Evolutionary conservation across 2,329 filamentous ascomycete genomes (phyloP).

Genomic region (Coleophoma crateriformis): DNA sequence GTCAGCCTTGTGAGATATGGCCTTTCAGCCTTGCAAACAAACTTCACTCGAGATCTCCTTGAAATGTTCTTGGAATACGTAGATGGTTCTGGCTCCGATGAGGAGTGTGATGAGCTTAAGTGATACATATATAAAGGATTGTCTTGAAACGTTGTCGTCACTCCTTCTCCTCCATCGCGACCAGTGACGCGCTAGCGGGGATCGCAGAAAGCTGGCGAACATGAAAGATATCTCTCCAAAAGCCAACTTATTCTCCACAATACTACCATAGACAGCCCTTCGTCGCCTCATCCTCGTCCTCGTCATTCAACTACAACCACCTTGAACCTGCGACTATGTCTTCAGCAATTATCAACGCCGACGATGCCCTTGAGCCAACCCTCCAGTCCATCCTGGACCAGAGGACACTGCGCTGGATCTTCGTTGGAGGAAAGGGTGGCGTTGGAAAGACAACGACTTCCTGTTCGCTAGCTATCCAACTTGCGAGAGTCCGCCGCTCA

Average conservation of each 20-base stretch:
- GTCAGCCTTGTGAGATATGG: background rate
- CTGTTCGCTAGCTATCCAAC: slow-evolving; percentile 95
- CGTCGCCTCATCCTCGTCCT: background rate
- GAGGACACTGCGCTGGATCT: slow-evolving; percentile 95
- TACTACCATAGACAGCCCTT: background rate
- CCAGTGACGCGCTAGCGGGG: background rate
- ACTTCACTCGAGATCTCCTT: background rate
- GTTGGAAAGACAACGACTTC: slow-evolving; percentile 99
- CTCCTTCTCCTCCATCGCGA: too few relatives aligned
- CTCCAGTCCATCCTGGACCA: slow-evolving; percentile 95
- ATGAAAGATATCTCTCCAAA: background rate
- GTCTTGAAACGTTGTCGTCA: too few relatives aligned
- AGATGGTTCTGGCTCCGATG: background rate
- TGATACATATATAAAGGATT: too few relatives aligned
- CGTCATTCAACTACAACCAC: background rate
- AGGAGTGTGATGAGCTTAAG: too few relatives aligned
- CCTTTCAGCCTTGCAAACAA: background rate
- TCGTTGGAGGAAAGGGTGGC: slow-evolving; percentile 96
- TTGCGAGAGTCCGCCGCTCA: slow-evolving; percentile 88
- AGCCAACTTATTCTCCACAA: background rate
- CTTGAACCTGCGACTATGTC: slow-evolving; percentile 23
- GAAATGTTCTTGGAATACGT: background rate
- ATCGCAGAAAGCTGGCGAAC: background rate
- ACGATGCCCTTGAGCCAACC: slow-evolving; percentile 84
- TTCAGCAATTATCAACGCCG: slow-evolving; percentile 42